Evolutionary conservation across 768 basidiomycete genomes (phyloP).

Genomic region (Naganishia antarctica): DNA sequence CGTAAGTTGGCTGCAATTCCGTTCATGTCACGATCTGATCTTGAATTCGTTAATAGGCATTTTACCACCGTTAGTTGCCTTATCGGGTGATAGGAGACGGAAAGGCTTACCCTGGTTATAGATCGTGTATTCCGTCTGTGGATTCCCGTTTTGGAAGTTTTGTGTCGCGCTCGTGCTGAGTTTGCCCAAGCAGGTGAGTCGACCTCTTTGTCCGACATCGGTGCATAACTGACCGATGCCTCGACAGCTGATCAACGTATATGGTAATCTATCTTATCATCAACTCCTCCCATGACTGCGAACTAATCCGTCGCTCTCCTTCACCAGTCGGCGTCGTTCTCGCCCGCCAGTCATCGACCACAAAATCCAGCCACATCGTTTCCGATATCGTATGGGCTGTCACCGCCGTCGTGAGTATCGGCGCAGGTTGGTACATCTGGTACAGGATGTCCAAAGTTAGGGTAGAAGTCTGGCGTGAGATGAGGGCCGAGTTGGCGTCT

Average conservation of each 20-base stretch:
- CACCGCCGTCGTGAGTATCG: constrained; percentile 66
- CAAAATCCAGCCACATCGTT: constrained; percentile 58
- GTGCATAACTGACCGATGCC: background rate
- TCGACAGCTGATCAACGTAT: constrained; percentile 9
- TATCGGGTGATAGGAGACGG: too few species aligned
- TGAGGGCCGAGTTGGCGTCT: background rate
- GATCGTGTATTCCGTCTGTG: constrained; percentile 9
- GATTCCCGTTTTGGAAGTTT: constrained; percentile 60
- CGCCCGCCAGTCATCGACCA: constrained; percentile 38
- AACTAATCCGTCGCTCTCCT: background rate
- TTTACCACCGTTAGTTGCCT: constrained; percentile 8
- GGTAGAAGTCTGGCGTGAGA: constrained; percentile 23
- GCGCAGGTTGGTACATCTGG: constrained; percentile 60
- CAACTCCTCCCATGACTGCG: too few species aligned
- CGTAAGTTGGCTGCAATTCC: too few species aligned
- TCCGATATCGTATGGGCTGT: constrained; percentile 65
- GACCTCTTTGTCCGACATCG: background rate
- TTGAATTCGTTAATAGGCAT: too few species aligned
- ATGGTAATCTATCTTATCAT: constrained; percentile 6
- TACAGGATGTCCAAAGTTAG: constrained; percentile 58
- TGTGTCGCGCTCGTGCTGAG: constrained; percentile 73
- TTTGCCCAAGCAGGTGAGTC: constrained; percentile 66
- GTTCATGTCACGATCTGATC: too few species aligned
- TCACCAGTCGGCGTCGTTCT: constrained; percentile 36
- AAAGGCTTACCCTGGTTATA: too few species aligned